Conservation (phyloP, 345 rosid genomes). For the Xanthoceras sorbifolium region DNA sequence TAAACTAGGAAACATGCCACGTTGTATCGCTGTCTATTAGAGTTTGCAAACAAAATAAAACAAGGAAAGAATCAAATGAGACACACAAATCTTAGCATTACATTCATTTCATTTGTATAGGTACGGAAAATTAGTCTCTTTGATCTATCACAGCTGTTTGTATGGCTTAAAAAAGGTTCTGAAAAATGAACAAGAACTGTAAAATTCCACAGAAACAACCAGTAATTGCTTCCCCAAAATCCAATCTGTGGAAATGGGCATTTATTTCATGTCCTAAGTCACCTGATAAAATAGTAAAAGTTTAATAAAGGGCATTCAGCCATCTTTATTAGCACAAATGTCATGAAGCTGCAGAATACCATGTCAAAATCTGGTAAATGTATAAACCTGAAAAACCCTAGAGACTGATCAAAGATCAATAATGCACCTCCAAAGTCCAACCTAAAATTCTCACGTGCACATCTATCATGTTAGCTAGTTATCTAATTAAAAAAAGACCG, state of each 20-base stretch:
- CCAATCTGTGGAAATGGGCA: background rate
- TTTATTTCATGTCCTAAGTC: background rate
- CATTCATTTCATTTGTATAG: background rate
- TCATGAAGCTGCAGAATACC: background rate
- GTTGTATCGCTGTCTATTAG: background rate
- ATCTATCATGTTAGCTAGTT: background rate
- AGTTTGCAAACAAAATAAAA: background rate
- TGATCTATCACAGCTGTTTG: background rate
- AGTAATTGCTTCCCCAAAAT: background rate
- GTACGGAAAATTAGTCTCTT: background rate
- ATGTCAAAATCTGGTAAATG: background rate
- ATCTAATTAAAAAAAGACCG: background rate
- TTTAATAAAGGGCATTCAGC: background rate
- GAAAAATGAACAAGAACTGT: background rate
- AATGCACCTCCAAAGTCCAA: background rate
- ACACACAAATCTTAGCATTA: background rate
- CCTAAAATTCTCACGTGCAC: background rate
- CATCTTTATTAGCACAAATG: background rate
- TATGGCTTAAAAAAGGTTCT: background rate
- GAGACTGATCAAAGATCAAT: constrained; percentile 4
- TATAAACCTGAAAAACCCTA: constrained; percentile 3
- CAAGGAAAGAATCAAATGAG: constrained; percentile 1
- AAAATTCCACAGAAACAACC: background rate
- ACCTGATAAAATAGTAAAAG: background rate
- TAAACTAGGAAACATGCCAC: background rate